Conservation (phyloP, 2,329 filamentous ascomycete genomes). For the Truncatella angustata region DNA sequence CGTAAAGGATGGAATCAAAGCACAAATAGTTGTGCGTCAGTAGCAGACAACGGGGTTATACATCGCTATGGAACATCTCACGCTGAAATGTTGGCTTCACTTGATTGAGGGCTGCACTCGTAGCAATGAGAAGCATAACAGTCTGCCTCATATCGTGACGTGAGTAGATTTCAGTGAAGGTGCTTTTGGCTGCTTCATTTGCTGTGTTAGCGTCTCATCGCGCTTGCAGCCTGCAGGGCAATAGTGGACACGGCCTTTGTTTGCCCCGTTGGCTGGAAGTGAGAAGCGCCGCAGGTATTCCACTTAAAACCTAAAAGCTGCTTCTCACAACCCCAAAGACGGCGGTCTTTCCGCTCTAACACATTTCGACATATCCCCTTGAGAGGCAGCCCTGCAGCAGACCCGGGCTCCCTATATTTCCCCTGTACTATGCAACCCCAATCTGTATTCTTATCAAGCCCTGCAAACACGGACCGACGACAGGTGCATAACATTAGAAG, state of each 20-base stretch:
- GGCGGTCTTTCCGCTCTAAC: not conserved
- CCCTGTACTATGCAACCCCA: no score
- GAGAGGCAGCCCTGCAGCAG: no score
- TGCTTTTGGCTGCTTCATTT: not conserved
- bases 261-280: not conserved
- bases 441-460: no score
- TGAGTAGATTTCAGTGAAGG: not conserved
- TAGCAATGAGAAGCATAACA: not conserved
- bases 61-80: not conserved
- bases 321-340: not conserved
- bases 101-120: not conserved
- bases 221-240: not conserved
- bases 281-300: not conserved
- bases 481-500: no score
- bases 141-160: not conserved
- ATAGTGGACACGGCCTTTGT: not conserved
- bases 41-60: not conserved
- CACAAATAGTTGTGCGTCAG: not conserved
- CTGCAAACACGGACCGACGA: no score
- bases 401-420: no score
- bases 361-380: no score
- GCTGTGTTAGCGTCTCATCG: not conserved
- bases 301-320: no score
- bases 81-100: not conserved
- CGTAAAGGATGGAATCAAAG: constrained; percentile 7